Base-by-base conservation (phyloP, 306 rosid genomes). In the Aeschynomene evenia region DNA sequence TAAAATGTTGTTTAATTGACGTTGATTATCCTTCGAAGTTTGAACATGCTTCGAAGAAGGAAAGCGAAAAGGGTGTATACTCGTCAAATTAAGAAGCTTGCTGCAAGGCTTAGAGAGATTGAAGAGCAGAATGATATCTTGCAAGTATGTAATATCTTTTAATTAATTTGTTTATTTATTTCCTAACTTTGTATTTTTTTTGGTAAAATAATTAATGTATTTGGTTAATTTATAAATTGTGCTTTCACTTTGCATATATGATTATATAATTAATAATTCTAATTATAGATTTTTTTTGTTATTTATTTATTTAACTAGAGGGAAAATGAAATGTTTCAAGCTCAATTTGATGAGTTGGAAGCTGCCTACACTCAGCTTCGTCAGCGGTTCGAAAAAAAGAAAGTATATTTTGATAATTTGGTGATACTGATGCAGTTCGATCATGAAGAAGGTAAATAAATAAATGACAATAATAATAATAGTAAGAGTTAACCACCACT, bases 401-500 rank as follows among this genome's bases (percentile, higher is more conserved):
- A 18, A 56, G 66, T 33, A 1, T 4, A 3, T 1, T 42, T 2
- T 9, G 43, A 37, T 14, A 9, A 2, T 16, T 52, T 0, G 23
- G 7, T 68, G 52, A n/a, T 13, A n/a, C 18, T 0, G 1, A n/a
- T n/a, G n/a, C n/a, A n/a, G 19, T 9, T 9, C 1, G 37, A 37
- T 52, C 63, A 68, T 52, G 53, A 52, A 26, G 63, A 68, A 14
- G 73, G 73, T 68, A 53, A 50, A 19, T 6, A 52, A 2, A 21
- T 4, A 34, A 0, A 23, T 24, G 5, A 54, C 5, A 13, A 14
- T 13, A 56, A 28, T 24, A 34, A 34, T 34, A 34, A 34, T 34
- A 34, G n/a, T n/a, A n/a, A n/a, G n/a, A n/a, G n/a, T n/a, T n/a
- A n/a, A n/a, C n/a, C n/a, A n/a, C n/a, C n/a, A n/a, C n/a, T n/a